Evolutionary conservation across 441 rosid species (phyloP).

Genomic region (Erodium texanum): DNA sequence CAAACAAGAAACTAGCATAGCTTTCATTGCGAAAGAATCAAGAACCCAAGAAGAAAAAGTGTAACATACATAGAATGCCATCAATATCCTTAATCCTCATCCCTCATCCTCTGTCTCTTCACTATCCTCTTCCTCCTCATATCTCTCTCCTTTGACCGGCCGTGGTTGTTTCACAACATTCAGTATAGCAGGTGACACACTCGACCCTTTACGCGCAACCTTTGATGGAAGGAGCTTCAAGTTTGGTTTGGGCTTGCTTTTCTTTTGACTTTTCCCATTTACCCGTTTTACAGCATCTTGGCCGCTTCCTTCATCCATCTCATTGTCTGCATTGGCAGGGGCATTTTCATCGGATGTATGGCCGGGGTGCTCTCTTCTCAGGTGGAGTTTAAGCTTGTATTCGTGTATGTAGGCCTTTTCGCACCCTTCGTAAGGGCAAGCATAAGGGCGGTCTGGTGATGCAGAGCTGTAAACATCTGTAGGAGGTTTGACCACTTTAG

Average conservation of each 20-base stretch:
- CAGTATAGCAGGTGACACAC: conserved; percentile 40
- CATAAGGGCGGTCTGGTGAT: conserved; percentile 70
- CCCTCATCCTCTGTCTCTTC: conserved; percentile 86
- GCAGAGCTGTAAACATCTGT: conserved; percentile 47
- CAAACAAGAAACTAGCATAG: too few species aligned
- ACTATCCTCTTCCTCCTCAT: conserved; percentile 36
- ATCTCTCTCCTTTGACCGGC: conserved; percentile 46
- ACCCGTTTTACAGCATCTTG: conserved; percentile 48
- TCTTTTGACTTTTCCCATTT: conserved; percentile 35
- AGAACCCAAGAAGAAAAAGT: too few species aligned
- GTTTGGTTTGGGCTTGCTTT: conserved; percentile 49
- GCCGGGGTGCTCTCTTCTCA: conserved; percentile 24
- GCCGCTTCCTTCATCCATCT: conserved; percentile 67
- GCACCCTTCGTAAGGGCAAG: conserved; percentile 85
- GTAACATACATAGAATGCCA: neutral
- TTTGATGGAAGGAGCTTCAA: conserved; percentile 61
- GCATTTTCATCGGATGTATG: conserved; percentile 19
- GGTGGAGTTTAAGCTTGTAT: conserved; percentile 24
- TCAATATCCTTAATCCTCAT: conserved; percentile 46
- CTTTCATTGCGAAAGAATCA: too few species aligned
- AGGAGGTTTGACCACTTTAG: conserved; percentile 47
- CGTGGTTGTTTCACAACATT: conserved; percentile 44
- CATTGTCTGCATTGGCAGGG: conserved; percentile 38
- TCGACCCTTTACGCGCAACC: conserved; percentile 41
- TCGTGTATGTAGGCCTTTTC: conserved; percentile 50